phyloP scores from a whole-genome alignment of 768 basidiomycete species.

The Suillus spraguei region DNA sequence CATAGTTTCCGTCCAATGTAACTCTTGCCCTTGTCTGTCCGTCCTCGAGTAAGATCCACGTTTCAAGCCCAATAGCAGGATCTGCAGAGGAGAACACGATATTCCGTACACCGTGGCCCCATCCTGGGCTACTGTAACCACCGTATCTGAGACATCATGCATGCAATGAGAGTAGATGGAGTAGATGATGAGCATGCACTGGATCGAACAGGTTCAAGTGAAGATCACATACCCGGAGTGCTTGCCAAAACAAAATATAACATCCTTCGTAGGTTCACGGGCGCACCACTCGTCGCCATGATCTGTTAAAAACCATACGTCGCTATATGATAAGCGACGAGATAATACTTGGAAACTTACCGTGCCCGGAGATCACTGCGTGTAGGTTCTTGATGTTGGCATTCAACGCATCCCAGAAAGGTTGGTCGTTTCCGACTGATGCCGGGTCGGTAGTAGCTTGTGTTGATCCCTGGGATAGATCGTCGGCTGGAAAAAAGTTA shows the following conservation, averaged over 20 bases:
- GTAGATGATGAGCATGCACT: background rate
- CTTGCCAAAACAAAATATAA: slow-evolving; percentile 76
- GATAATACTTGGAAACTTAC: slow-evolving; percentile 35
- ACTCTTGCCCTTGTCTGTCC: slow-evolving; percentile 59
- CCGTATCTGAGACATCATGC: slow-evolving; percentile 53
- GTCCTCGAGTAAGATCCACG: slow-evolving; percentile 66
- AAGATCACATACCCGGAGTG: slow-evolving; percentile 60
- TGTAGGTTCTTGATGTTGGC: slow-evolving; percentile 63
- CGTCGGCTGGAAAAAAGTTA: slow-evolving; percentile 46
- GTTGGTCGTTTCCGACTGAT: slow-evolving; percentile 48
- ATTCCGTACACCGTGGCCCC: slow-evolving; percentile 70
- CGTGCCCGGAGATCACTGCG: slow-evolving; percentile 72
- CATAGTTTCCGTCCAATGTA: slow-evolving; percentile 37
- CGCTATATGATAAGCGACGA: background rate
- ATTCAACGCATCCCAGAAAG: slow-evolving; percentile 66
- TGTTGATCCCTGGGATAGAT: slow-evolving; percentile 56
- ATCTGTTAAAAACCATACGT: slow-evolving; percentile 39
- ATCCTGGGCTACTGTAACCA: slow-evolving; percentile 50
- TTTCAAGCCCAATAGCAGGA: slow-evolving; percentile 50
- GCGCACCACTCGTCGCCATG: slow-evolving; percentile 84
- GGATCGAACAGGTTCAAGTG: background rate
- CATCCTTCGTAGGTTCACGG: slow-evolving; percentile 59
- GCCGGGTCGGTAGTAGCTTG: slow-evolving; percentile 50
- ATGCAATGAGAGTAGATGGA: slow-evolving; percentile 4
- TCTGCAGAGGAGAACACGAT: slow-evolving; percentile 53